Percentiles rank a stretch among this genome's conserved stretches.
These are phyloP conservation scores for Carex sylvatica DNA, from an alignment of 202 grass and related monocot species.

Conservation along the genomic window DNA sequence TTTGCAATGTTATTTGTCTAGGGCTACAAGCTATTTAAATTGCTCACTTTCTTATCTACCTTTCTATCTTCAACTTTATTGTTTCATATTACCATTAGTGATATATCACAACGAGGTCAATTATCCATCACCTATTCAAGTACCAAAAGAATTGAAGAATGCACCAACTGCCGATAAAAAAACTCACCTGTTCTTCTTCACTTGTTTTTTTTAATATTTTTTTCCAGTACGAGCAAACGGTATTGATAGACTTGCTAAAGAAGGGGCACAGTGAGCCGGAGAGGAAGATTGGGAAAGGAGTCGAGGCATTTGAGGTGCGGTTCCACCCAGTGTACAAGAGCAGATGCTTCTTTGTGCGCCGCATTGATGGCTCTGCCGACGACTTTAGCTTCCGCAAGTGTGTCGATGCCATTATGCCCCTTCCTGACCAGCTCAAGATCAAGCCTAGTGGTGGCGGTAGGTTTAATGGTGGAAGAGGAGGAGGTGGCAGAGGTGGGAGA, in stretches of 20 bases:
- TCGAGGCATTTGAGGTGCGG: slow-evolving; percentile 78
- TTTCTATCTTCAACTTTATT: neutral
- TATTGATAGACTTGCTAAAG: slow-evolving; percentile 69
- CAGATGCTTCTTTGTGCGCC: slow-evolving; percentile 72
- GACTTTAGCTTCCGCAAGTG: slow-evolving; percentile 99
- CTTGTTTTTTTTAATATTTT: neutral
- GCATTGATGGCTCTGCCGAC: slow-evolving; percentile 50
- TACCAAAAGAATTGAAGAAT: neutral
- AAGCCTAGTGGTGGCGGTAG: slow-evolving; percentile 12
- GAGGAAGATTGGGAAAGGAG: slow-evolving; percentile 74
- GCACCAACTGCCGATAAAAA: neutral
- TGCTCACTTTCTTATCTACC: neutral
- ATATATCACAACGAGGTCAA: neutral
- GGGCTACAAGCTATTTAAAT: neutral
- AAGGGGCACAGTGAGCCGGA: slow-evolving; percentile 64
- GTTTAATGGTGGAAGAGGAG: slow-evolving; percentile 33
- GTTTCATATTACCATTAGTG: neutral
- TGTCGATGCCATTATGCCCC: slow-evolving; percentile 67
- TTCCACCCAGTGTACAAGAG: slow-evolving; percentile 65
- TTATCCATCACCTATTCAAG: neutral
- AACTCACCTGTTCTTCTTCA: neutral
- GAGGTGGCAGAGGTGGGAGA: slow-evolving; percentile 38
- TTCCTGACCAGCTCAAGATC: slow-evolving; percentile 72
- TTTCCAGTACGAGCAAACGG: slow-evolving; percentile 84
- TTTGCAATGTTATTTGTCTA: neutral